These are phyloP conservation scores for Fusarium transvaalense DNA, from an alignment of 2,329 filamentous ascomycete species.

Conservation along the genomic window DNA sequence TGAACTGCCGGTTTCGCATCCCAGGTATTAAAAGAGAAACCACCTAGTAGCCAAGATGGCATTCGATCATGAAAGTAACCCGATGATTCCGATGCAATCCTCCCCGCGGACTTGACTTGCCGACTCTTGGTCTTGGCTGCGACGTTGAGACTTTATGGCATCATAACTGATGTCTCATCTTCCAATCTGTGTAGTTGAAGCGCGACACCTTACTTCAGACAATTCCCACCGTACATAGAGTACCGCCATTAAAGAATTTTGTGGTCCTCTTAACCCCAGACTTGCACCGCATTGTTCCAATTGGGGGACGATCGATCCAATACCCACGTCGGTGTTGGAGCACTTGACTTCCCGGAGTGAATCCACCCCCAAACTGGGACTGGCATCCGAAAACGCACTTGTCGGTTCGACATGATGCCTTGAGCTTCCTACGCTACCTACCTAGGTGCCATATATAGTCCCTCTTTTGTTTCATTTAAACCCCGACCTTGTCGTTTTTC, in stretches of 20 bases:
- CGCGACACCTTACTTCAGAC: constrained; percentile 17
- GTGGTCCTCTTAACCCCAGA: constrained; percentile 28
- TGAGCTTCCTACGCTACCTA: constrained; percentile 30
- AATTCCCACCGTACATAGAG: constrained; percentile 23
- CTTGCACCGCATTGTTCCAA: constrained; percentile 38
- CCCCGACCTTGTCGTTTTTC: constrained; percentile 20
- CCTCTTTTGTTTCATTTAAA: constrained; percentile 37
- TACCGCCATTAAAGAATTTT: constrained; percentile 5
- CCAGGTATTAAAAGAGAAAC: constrained; percentile 19
- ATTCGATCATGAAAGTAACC: constrained; percentile 20
- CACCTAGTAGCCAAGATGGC: constrained; percentile 26
- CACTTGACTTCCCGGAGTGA: constrained; percentile 47
- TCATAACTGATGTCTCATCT: neutral
- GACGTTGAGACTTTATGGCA: neutral
- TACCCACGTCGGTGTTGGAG: constrained; percentile 40
- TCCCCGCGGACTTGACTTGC: neutral
- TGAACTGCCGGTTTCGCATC: constrained; percentile 43
- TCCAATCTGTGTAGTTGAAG: neutral
- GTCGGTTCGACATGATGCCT: constrained; percentile 35
- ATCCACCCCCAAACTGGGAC: constrained; percentile 48
- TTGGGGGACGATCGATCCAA: constrained; percentile 46
- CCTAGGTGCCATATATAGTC: constrained; percentile 43
- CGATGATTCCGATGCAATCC: neutral
- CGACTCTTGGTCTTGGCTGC: neutral
- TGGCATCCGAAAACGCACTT: constrained; percentile 24